These are phyloP conservation scores for Elasticomyces elasticus DNA, from an alignment of 495 filamentous ascomycete species.

Conservation along the genomic window DNA sequence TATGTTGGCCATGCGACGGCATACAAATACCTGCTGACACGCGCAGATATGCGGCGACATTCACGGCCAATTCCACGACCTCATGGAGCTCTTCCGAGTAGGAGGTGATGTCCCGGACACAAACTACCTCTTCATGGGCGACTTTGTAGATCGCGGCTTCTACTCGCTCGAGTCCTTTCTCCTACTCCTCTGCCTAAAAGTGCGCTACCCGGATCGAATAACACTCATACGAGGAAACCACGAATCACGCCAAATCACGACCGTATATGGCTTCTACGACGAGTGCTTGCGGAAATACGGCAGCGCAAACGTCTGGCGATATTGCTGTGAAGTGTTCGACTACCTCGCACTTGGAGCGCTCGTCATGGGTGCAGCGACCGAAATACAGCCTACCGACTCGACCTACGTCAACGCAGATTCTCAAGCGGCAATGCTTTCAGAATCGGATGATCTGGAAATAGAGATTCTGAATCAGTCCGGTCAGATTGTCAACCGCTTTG, in stretches of 20 bases:
- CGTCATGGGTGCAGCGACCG: constrained; percentile 77
- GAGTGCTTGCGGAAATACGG: constrained; percentile 97
- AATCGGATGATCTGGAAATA: constrained; percentile 71
- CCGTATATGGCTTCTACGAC: constrained; percentile 98
- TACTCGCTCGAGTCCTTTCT: constrained; percentile 96
- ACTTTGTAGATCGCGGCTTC: constrained; percentile 96
- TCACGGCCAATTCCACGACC: constrained; percentile 65
- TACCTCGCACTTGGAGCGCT: constrained; percentile 93
- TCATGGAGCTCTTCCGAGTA: constrained; percentile 97
- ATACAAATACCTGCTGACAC: not conserved
- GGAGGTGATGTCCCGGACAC: constrained; percentile 94
- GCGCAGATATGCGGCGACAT: constrained; percentile 90
- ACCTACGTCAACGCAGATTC: constrained; percentile 30
- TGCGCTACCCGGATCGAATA: constrained; percentile 95
- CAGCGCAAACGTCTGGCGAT: constrained; percentile 87
- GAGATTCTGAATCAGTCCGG: constrained; percentile 80
- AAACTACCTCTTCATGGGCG: constrained; percentile 86
- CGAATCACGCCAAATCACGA: constrained; percentile 94
- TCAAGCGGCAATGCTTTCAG: constrained; percentile 29
- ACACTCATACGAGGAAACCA: constrained; percentile 95
- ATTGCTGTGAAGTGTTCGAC: constrained; percentile 98
- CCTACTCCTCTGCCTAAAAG: constrained; percentile 88
- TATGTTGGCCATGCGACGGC: constrained; percentile 27
- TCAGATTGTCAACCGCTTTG: constrained; percentile 63
- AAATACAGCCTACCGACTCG: constrained; percentile 47